phyloP scores from a whole-genome alignment of 1,284 basidiomycete genomes.

The Cutaneotrichosporon sp. region DNA sequence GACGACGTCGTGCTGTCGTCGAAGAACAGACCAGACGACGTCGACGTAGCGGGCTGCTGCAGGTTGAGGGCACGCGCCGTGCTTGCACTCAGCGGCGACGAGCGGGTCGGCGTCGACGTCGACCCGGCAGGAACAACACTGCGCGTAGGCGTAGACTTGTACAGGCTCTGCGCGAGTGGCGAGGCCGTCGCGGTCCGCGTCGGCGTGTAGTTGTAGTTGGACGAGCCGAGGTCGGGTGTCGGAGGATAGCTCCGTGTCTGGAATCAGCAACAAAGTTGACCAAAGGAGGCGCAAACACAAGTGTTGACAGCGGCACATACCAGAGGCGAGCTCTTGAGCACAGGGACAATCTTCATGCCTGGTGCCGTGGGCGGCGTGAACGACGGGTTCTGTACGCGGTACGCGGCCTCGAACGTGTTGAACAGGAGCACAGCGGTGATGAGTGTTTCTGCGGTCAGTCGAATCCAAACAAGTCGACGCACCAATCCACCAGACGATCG shows the following conservation, averaged over 20 bases:
- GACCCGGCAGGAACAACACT: not conserved
- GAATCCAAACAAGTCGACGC: constrained; percentile 4
- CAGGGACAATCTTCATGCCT: constrained; percentile 14
- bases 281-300: not conserved
- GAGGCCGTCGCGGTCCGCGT: constrained; percentile 1
- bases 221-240: constrained; percentile 6
- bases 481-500: constrained; percentile 19
- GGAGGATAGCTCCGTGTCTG: constrained; percentile 14
- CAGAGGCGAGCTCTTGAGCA: constrained; percentile 33
- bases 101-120: not conserved
- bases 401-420: constrained; percentile 33
- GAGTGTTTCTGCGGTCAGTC: constrained; percentile 24
- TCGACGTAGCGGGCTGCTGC: constrained; percentile 15
- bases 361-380: constrained; percentile 24
- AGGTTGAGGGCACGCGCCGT: constrained; percentile 34
- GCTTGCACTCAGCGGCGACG: constrained; percentile 26
- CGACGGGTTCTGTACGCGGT: constrained; percentile 28
- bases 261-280: not conserved
- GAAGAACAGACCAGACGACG: constrained; percentile 33
- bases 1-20: constrained; percentile 16
- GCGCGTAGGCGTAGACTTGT: constrained; percentile 12
- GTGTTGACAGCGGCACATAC: constrained; percentile 27
- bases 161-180: constrained; percentile 12
- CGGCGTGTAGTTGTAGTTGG: constrained; percentile 1
- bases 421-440: constrained; percentile 21